phyloP scores from a whole-genome alignment of 441 rosid species.

The Euphorbia celastroides region DNA sequence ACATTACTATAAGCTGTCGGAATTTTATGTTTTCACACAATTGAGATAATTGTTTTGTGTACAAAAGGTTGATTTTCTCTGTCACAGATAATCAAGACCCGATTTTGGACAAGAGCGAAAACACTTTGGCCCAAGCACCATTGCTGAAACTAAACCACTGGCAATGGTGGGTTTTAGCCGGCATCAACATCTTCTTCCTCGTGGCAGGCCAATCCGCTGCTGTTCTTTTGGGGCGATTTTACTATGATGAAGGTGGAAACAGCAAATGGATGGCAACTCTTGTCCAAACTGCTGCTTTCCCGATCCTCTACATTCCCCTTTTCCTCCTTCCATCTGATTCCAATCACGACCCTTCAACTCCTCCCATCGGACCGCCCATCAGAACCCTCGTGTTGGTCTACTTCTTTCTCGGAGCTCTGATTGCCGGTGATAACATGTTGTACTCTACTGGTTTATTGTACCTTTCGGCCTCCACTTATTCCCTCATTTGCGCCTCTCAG shows the following conservation, averaged over 20 bases:
- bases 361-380: slow-evolving; percentile 33
- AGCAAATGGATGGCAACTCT: slow-evolving; percentile 90
- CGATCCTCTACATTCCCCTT: slow-evolving; percentile 59
- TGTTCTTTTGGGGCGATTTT: slow-evolving; percentile 78
- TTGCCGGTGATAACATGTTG: slow-evolving; percentile 73
- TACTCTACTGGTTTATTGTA: slow-evolving; percentile 74
- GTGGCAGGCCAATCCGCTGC: slow-evolving; percentile 80
- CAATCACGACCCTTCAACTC: slow-evolving; percentile 26
- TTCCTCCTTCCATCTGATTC: slow-evolving; percentile 40
- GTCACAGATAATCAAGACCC: slow-evolving; percentile 46
- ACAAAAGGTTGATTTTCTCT: neutral
- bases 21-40: slow-evolving; percentile 8
- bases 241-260: slow-evolving; percentile 81
- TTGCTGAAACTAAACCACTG: slow-evolving; percentile 49
- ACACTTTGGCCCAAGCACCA: slow-evolving; percentile 18
- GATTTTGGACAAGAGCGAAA: slow-evolving; percentile 31
- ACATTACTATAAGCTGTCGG: neutral
- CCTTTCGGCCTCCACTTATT: slow-evolving; percentile 86
- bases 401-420: slow-evolving; percentile 52
- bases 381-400: slow-evolving; percentile 44
- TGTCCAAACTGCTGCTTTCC: slow-evolving; percentile 82
- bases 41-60: too few species aligned
- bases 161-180: slow-evolving; percentile 83
- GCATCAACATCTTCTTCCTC: slow-evolving; percentile 58
- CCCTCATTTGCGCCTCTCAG: slow-evolving; percentile 83